Evolutionary conservation across 345 rosid species (phyloP), one percentile per base, ranked within the genome.

Genomic region (Geranium brycei): DNA sequence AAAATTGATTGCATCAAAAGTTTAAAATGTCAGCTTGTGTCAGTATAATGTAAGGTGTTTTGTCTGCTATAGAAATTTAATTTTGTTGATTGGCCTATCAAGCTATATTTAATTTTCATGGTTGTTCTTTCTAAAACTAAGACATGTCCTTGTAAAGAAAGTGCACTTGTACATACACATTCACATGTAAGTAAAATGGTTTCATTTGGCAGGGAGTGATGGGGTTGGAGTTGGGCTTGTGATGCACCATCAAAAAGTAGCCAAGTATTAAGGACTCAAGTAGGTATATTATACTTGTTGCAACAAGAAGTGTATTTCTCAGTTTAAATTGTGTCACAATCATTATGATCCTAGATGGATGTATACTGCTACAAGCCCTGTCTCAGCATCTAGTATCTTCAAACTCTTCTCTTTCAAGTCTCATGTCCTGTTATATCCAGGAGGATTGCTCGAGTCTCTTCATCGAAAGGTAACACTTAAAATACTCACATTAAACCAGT

Each of bases 211-310:
- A 84, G 87, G 90, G 66, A 31, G 85, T 5, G 93, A 88, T 73
- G 93, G 97, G 51, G 78, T 82, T 66, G 95, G 91, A 61, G 70
- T 82, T 76, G 93, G 91, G 41, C 85, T 86, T 59, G 74, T 76
- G 68, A 78, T 89, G 83, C 97, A 88, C 70, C 91, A 88, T 64
- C 81, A 82, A 76, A 79, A 95, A 71, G 87, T 91, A 28, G 97
- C 95, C 63, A 91, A 73, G 97, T 86, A 78, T 64, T 40, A 69
- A 3, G 71, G 64, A 74, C 74, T 23, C 76, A 80, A 68, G 61
- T 70, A 17, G 60, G 69, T 16, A 77, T 87, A 11, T 41, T 41
- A 5, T 41, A 5, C n/a, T 41, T 5, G 13, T 41, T 41, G 51
- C 10, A 3, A 11, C 51, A 41, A 5, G 13, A 41, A 1, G 10